Evolutionary conservation across 768 basidiomycete species (phyloP).

Genomic region (Amanita molliuscula): DNA sequence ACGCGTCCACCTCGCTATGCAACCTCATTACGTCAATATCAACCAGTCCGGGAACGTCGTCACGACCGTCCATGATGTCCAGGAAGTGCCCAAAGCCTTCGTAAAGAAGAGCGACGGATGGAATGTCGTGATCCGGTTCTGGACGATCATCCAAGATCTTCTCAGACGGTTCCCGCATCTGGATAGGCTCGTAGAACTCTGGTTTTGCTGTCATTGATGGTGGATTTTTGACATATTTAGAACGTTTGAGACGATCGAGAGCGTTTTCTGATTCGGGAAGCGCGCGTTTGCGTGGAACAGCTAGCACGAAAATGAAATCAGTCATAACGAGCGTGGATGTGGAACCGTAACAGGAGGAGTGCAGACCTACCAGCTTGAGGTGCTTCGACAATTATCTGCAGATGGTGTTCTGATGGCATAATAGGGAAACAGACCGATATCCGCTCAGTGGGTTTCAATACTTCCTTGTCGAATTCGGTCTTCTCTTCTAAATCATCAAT

Average conservation of each 20-base stretch:
- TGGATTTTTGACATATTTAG: background rate
- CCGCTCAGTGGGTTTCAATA: no score
- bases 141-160: conserved; percentile 3
- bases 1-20: no score
- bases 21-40: conserved; percentile 5
- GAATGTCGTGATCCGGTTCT: conserved; percentile 4
- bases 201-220: background rate
- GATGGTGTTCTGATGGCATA: no score
- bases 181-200: background rate
- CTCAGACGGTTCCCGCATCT: background rate
- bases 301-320: no score
- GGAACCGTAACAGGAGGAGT: no score
- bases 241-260: conserved; percentile 1
- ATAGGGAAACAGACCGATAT: no score
- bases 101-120: no score
- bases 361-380: no score
- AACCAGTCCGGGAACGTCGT: conserved; percentile 3
- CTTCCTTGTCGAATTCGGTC: no score
- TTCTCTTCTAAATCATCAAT: no score
- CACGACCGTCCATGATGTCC: conserved; percentile 12
- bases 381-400: no score
- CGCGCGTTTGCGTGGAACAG: conserved; percentile 1
- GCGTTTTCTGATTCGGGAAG: background rate
- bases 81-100: conserved; percentile 15
- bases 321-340: no score